Evolutionary conservation across 208 protist species (phyloP).

Genomic region (Trypanosoma congolense): DNA sequence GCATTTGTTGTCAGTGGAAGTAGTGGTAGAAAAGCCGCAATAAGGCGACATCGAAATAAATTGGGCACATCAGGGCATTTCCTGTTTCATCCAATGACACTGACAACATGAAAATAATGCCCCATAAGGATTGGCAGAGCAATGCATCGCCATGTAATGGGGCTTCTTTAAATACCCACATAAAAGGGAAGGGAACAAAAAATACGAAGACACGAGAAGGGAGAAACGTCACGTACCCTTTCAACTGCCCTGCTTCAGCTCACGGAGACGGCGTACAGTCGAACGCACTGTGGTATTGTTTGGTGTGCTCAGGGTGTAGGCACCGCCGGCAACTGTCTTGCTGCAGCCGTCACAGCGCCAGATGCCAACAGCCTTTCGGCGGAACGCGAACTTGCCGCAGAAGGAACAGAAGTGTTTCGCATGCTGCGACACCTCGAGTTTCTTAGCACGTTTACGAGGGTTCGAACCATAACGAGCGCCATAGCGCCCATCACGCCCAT

Average conservation of each 20-base stretch:
- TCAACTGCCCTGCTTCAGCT: slow-evolving; percentile 64
- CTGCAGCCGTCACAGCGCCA: slow-evolving; percentile 97
- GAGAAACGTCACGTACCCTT: background rate
- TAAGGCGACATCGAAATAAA: no score
- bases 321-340: slow-evolving; percentile 97
- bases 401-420: slow-evolving; percentile 98
- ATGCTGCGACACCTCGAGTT: slow-evolving; percentile 98
- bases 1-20: no score
- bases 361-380: slow-evolving; percentile 97
- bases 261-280: slow-evolving; percentile 97
- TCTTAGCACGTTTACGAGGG: slow-evolving; percentile 98
- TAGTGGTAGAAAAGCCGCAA: no score
- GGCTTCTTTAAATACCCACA: no score
- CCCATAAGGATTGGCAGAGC: no score
- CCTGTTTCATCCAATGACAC: no score
- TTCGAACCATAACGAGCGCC: slow-evolving; percentile 99
- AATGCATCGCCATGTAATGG: no score
- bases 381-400: slow-evolving; percentile 98
- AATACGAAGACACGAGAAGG: slow-evolving; percentile 10
- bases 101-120: no score
- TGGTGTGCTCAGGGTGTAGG: slow-evolving; percentile 93
- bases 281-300: slow-evolving; percentile 97
- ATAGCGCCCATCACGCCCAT: slow-evolving; percentile 99
- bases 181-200: slow-evolving; percentile 7
- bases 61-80: no score